These are phyloP conservation scores for Tillandsia fasciculata DNA, from an alignment of 176 grass and related monocot genomes.

Conservation along the genomic window DNA sequence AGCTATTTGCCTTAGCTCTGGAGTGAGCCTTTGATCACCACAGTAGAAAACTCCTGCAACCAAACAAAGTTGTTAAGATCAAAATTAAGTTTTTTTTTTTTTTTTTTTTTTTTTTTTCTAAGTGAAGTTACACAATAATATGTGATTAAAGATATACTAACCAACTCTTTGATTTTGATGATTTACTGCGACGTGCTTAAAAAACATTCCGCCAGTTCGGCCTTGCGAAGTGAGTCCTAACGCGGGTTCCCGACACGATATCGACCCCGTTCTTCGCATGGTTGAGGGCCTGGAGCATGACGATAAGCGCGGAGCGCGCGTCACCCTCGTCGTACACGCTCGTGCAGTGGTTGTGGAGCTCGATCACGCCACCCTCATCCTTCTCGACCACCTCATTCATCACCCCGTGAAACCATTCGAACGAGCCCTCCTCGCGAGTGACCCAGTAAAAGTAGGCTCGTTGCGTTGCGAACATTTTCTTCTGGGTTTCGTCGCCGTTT, in stretches of 20 bases:
- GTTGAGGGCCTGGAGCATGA: slow-evolving; percentile 89
- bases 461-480: slow-evolving; percentile 47
- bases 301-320: slow-evolving; percentile 65
- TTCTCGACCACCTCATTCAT: slow-evolving; percentile 92
- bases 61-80: background rate
- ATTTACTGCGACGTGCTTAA: slow-evolving; percentile 60
- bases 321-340: slow-evolving; percentile 88
- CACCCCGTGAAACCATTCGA: slow-evolving; percentile 94
- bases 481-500: background rate
- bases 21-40: slow-evolving; percentile 57
- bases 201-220: slow-evolving; percentile 75
- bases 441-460: slow-evolving; percentile 96
- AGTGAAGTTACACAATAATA: background rate
- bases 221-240: slow-evolving; percentile 72
- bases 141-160: background rate
- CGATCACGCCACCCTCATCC: slow-evolving; percentile 46
- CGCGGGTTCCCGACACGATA: slow-evolving; percentile 74
- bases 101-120: background rate
- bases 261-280: slow-evolving; percentile 90
- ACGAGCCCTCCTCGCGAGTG: slow-evolving; percentile 71
- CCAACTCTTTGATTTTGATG: slow-evolving; percentile 60
- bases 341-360: slow-evolving; percentile 99
- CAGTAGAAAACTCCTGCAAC: slow-evolving; percentile 71
- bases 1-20: slow-evolving; percentile 50
- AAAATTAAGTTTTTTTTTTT: background rate